phyloP scores from a whole-genome alignment of 148 eudicot genomes.

The Pharnaceum exiguum region DNA sequence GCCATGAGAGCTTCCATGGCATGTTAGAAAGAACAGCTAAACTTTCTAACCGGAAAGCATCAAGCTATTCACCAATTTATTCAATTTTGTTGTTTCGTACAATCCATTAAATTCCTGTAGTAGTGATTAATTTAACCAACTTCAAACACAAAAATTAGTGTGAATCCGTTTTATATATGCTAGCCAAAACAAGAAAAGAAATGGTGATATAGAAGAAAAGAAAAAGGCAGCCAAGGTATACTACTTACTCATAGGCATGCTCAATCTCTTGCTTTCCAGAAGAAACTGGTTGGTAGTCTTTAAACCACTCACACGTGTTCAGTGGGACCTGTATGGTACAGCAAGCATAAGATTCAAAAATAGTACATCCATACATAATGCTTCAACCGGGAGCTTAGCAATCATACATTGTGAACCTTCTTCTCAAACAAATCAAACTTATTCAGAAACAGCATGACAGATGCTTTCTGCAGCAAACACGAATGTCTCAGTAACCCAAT shows the following conservation, averaged over 20 bases:
- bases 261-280: conserved; percentile 93
- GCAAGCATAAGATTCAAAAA: conserved; percentile 8
- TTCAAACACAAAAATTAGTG: no score
- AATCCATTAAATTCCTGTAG: no score
- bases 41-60: no score
- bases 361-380: background rate
- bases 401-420: conserved; percentile 79
- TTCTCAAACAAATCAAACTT: conserved; percentile 94
- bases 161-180: no score
- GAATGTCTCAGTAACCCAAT: conserved; percentile 3
- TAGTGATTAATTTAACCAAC: no score
- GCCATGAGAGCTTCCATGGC: no score
- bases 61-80: no score
- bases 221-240: conserved; percentile 1
- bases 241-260: conserved; percentile 93
- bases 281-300: conserved; percentile 82
- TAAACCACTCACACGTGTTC: conserved; percentile 82
- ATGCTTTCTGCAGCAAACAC: conserved; percentile 75
- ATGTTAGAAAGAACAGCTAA: no score
- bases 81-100: no score
- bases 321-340: conserved; percentile 62
- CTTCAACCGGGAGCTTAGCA: background rate
- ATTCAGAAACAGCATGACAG: conserved; percentile 94
- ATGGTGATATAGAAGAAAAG: background rate
- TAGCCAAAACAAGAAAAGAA: background rate